Evolutionary conservation across 1,284 basidiomycete species (phyloP), one percentile per base, ranked within the genome.

Genomic region (Trichosporon coremiiforme): DNA sequence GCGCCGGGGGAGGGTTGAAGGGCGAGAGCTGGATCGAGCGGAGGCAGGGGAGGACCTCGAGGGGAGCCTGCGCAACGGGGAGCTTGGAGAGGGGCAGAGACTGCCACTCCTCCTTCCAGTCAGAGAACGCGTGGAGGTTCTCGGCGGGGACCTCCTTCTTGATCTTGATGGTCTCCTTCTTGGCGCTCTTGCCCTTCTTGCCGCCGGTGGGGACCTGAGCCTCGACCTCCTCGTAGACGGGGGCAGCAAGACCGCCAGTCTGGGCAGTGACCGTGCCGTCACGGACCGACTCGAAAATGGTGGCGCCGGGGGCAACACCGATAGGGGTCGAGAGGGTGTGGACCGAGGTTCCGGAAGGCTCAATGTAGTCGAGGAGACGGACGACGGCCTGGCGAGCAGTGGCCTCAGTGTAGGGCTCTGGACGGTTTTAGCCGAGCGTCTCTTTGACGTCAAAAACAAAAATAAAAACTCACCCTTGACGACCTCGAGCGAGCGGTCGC

Each of bases 1-100:
- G 85, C 29, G 86, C 85, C 7, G 87, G 86, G 33, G 87, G 86
- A 29, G 87, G 87, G 78, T 87, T 87, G 86, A 87, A 88, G n/a
- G 84, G 84, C 31, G 86, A 86, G 65, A 88, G 77, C 70, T 84
- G 81, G 70, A 87, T 81, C n/a, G 83, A 78, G 70, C 83, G 84
- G 53, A 88, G 70, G 67, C 79, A 79, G 1, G 82, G 78, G 76
- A 72, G 75, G 29, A 75, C 81, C 74, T 77, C 83, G 70, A 75
- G 73, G 38, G 78, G 74, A 6, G 76, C 70, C 45, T 84, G 83
- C 33, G 83, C 70, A 35, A 84, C 78, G 22, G 81, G 78, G 8
- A 82, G 71, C 66, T 80, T 76, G 35, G 79, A 75, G 13, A 85
- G 76, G n/a, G 75, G 73, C 12, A 75, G 72, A 4, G 71, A 36